Evolutionary conservation across 345 rosid genomes (phyloP), one percentile per base, ranked within the genome.

Genomic region (Murraya koenigii): DNA sequence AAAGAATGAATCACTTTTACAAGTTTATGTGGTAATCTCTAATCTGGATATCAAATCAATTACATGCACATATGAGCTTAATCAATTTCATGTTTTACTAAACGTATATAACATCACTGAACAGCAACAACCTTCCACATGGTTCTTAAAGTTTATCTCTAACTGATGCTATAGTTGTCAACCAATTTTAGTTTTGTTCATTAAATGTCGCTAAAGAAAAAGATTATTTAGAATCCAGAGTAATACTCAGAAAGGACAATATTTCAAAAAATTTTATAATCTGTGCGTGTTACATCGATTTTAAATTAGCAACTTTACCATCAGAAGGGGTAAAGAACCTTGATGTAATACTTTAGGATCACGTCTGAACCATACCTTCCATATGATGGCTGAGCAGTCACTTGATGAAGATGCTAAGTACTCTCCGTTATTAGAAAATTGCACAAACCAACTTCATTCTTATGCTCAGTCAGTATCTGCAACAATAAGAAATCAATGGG

Each of bases 401-500:
- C 97, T 86, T 69, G 98, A 93, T 38, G 98, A 92, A 77, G 97
- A 93, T 49, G 98, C 98, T 77, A 95, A 81, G 86, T 88, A 90
- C 79, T 93, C 86, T 62, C 98, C 98, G 65, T 79, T 86, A 68
- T 88, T 87, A 33, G 98, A 95, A 80, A 95, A 95, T 75, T 95
- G 98, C 39, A 95, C 92, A 77, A 92, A 93, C 97, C 97, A 93
- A 95, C 99, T 85, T 93, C 97, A 86, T 95, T 88, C 71, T 86
- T 87, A 83, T 95, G 97, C 30, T 86, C 93, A 64, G 87, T 84
- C 89, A 95, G 86, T 78, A 92, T 86, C 97, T 95, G 90, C 86
- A 86, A 85, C 72, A 81, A 52, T 55, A 58, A 63, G 9, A 66
- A 63, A 64, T 15, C 61, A 15, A 26, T 56, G 63, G 60, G 72